Conservation (phyloP, 352 stramenopile species). For the Pythium periplocum region DNA sequence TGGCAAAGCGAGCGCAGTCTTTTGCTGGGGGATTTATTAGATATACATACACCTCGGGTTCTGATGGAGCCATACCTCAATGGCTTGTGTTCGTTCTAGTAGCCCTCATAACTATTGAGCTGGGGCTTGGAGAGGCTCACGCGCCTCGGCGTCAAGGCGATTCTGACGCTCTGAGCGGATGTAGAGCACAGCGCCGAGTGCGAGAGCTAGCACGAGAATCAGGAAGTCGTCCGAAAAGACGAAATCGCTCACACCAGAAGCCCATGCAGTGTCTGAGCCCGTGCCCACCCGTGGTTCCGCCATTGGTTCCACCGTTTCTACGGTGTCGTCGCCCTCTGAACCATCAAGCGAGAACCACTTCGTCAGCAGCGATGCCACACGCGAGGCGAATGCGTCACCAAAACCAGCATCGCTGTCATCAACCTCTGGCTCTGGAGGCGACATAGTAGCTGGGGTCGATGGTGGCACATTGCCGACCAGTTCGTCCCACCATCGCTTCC, state of each 20-base stretch:
- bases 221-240: slow-evolving; percentile 64
- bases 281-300: background rate
- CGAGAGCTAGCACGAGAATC: slow-evolving; percentile 54
- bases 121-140: too few relatives aligned
- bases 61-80: background rate
- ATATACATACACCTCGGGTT: slow-evolving; percentile 3
- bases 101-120: background rate
- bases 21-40: too few relatives aligned
- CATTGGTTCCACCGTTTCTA: background rate
- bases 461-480: slow-evolving; percentile 39
- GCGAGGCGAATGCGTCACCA: slow-evolving; percentile 1
- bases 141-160: background rate
- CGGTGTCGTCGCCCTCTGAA: background rate
- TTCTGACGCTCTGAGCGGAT: slow-evolving; percentile 64
- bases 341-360: slow-evolving; percentile 14
- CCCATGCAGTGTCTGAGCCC: background rate
- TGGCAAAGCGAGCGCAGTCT: too few relatives aligned
- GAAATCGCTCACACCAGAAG: slow-evolving; percentile 10
- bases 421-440: background rate
- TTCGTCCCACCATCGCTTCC: slow-evolving; percentile 58
- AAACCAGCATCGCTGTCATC: background rate
- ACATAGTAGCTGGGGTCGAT: slow-evolving; percentile 8
- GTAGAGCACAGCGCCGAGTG: slow-evolving; percentile 67
- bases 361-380: slow-evolving; percentile 5
- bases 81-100: slow-evolving; percentile 1